Conservation (phyloP, 1,139 yeast species). For the Diutina neorugosa region DNA sequence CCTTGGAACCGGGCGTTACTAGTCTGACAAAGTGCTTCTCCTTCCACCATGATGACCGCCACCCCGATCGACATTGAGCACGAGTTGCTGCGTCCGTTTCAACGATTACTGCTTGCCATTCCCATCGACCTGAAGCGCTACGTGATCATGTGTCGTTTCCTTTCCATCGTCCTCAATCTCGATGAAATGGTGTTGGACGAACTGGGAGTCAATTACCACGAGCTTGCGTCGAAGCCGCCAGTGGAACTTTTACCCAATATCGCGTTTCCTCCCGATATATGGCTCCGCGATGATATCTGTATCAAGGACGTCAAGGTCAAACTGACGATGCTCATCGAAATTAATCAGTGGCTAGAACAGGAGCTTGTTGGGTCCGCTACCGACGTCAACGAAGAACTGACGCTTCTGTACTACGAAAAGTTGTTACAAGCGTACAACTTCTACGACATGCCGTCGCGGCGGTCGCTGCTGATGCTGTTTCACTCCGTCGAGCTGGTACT, state of each 20-base stretch:
- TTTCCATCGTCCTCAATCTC: neutral
- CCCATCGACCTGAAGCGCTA: conserved; percentile 4
- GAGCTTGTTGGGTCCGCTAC: conserved; percentile 10
- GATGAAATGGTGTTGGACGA: neutral
- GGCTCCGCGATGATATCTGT: conserved; percentile 24
- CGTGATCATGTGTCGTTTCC: conserved; percentile 3
- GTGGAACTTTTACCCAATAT: conserved; percentile 23
- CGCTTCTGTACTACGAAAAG: conserved; percentile 24
- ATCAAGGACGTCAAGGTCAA: conserved; percentile 25
- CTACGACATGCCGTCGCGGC: conserved; percentile 15
- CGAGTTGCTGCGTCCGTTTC: conserved; percentile 3
- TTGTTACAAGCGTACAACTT: conserved; percentile 25
- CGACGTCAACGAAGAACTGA: conserved; percentile 17
- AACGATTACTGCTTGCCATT: conserved; percentile 1
- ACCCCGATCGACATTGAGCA: conserved; percentile 2
- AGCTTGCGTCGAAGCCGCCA: neutral
- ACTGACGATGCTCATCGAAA: conserved; percentile 21
- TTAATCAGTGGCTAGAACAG: conserved; percentile 20
- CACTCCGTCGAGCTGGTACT: neutral
- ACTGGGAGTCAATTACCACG: neutral
- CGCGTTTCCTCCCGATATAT: conserved; percentile 25
- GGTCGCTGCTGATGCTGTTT: neutral
- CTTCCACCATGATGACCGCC: neutral
- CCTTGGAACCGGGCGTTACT: too few relatives aligned
- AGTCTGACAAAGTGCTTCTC: too few relatives aligned